These are phyloP conservation scores for Coemansia aciculifera DNA, from an alignment of 192 early-diverging fungal genomes.

Conservation along the genomic window DNA sequence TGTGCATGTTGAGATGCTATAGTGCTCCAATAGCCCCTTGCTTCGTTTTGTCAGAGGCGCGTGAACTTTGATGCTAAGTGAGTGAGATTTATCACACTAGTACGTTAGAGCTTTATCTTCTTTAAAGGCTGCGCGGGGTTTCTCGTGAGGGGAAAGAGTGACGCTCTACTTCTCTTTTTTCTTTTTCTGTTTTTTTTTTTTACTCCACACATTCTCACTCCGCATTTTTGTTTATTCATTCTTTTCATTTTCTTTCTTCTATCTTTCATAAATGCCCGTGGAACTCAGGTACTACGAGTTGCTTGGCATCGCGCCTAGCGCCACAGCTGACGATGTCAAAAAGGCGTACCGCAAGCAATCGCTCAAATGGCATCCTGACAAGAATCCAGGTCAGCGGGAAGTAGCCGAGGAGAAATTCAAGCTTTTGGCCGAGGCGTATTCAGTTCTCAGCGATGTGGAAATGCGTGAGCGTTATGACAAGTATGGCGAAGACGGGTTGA, in stretches of 20 bases:
- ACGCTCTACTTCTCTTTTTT: background rate
- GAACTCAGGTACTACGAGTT: conserved; percentile 67
- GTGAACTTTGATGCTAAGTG: background rate
- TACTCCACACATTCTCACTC: background rate
- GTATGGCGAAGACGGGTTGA: conserved; percentile 48
- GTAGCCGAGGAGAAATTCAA: conserved; percentile 55
- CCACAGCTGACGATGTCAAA: conserved; percentile 69
- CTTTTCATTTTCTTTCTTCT: background rate
- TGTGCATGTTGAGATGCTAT: background rate
- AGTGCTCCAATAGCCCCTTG: background rate
- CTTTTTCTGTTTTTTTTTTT: background rate
- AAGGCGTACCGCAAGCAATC: conserved; percentile 73
- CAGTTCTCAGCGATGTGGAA: conserved; percentile 51
- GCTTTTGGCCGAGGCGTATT: conserved; percentile 52
- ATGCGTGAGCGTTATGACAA: conserved; percentile 43
- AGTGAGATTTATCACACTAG: background rate
- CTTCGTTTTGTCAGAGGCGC: background rate
- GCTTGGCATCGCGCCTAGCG: conserved; percentile 62
- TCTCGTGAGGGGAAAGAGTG: background rate
- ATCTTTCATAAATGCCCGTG: conserved; percentile 22
- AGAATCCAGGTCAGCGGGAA: conserved; percentile 50
- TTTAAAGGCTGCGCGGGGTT: background rate
- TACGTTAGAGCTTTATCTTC: background rate
- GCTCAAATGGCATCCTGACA: conserved; percentile 74
- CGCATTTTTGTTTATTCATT: conserved; percentile 10